Conservation (phyloP, 2,329 filamentous ascomycete genomes). For the Trichoderma asperellum region DNA sequence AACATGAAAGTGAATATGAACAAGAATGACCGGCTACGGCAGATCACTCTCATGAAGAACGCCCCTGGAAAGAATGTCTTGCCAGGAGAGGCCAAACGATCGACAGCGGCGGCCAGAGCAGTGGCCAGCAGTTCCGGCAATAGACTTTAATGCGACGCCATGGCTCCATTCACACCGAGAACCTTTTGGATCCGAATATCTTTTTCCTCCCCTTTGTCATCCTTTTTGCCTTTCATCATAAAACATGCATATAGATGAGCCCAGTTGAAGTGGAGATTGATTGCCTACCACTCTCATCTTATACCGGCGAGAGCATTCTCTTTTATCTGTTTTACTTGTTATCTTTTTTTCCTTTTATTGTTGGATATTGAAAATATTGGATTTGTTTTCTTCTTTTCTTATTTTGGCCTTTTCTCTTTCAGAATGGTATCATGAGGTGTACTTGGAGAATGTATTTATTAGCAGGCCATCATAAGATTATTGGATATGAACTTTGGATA, state of each 20-base stretch:
- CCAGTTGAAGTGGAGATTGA: not conserved
- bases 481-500: not conserved
- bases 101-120: too few relatives aligned
- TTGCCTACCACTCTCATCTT: not conserved
- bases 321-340: not conserved
- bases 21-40: conserved; percentile 32
- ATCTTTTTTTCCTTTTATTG: not conserved
- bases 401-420: not conserved
- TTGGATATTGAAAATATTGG: not conserved
- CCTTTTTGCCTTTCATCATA: not conserved
- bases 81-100: not conserved
- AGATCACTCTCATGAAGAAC: conserved; percentile 10
- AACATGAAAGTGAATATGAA: conserved; percentile 35
- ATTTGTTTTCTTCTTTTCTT: not conserved
- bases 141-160: not conserved
- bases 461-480: not conserved
- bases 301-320: not conserved
- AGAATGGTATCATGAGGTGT: not conserved
- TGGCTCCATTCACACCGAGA: not conserved
- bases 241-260: conserved; percentile 8
- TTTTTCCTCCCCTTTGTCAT: not conserved
- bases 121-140: not conserved
- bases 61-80: not conserved
- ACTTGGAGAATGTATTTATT: not conserved
- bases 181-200: not conserved